Evolutionary conservation across 805 yeast species (phyloP).

Genomic region (Zygosaccharomyces bisporus): DNA sequence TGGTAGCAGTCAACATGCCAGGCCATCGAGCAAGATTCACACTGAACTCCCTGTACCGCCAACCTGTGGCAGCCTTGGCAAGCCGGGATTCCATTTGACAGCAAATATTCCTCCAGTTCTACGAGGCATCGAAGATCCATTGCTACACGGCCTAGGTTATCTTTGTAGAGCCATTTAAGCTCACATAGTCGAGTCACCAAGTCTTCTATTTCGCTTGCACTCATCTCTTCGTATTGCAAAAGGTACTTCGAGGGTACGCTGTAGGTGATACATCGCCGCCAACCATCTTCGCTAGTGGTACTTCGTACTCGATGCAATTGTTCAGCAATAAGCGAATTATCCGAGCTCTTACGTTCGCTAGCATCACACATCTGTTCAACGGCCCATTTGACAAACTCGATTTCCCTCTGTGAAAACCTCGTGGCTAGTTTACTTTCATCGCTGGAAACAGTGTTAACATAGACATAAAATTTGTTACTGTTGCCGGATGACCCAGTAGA

Average conservation of each 20-base stretch:
- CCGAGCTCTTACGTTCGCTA: constrained; percentile 1
- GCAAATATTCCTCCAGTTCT: constrained; percentile 29
- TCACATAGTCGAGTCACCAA: constrained; percentile 22
- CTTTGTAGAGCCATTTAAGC: constrained; percentile 30
- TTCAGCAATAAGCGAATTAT: constrained; percentile 6
- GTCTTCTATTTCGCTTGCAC: constrained; percentile 22
- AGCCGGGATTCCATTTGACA: constrained; percentile 16
- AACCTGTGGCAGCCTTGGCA: constrained; percentile 26
- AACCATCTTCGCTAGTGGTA: constrained; percentile 10
- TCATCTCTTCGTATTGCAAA: constrained; percentile 18
- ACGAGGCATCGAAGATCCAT: constrained; percentile 26
- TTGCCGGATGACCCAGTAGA: constrained; percentile 8
- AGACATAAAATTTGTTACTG: constrained; percentile 26
- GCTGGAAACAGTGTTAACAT: constrained; percentile 24
- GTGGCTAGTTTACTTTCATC: constrained; percentile 33
- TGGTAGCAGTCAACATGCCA: constrained; percentile 36
- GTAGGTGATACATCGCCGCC: constrained; percentile 19
- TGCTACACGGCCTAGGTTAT: constrained; percentile 24
- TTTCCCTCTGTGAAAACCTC: constrained; percentile 24
- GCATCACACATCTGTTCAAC: constrained; percentile 19
- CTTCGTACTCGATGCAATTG: constrained; percentile 21
- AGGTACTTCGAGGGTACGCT: constrained; percentile 24
- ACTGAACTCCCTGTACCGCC: constrained; percentile 27
- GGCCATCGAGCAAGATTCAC: constrained; percentile 11
- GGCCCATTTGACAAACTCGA: constrained; percentile 30